Base-by-base conservation (phyloP, 306 rosid genomes). In the Datisca glomerata region DNA sequence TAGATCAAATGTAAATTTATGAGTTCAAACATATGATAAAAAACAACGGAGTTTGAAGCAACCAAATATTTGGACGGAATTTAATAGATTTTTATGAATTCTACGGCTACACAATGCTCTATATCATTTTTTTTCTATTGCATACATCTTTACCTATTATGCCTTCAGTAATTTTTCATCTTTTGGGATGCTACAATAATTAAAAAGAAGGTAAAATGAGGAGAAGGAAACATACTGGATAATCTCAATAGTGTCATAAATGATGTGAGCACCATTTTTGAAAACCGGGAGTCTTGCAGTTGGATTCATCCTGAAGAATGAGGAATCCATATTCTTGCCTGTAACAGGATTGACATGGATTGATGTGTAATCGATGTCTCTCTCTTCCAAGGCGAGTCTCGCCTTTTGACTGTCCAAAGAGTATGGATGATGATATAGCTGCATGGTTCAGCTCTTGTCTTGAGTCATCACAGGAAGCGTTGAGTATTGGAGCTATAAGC, bases 381-480 rank as follows among this genome's bases (percentile, higher is more conserved):
- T 79, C 72, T 84, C 96, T 60, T 91, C 98, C 86, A 84, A 66
- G 13, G 86, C 96, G 19, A 91, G 84, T 45, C 98, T 80, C 68
- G 78, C 98, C 57, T 72, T 84, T 67, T 77, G 94, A 72, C 96
- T 84, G 46, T 80, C 75, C 65, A 80, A 51, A 54, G 93, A 86
- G 71, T 66, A 80, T 0, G 94, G 98, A 54, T 91, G 98, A 69
- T 91, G 98, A 68, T 84, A 79, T 17, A 91, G 56, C 76, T 91
- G 98, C 98, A 91, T 91, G 33, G 48, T 69, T 59, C 57, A 27
- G 59, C 58, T 35, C 37, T 37, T 46, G 5, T 14, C 9, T 19
- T 36, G 32, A 49, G 34, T 10, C 36, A 21, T 33, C 36, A 12
- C 6, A 16, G 8, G 23, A n/a, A 28, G 2, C 10, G n/a, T n/a